phyloP scores from a whole-genome alignment of 129 eudicot genomes.

The Helianthus tuberosus region DNA sequence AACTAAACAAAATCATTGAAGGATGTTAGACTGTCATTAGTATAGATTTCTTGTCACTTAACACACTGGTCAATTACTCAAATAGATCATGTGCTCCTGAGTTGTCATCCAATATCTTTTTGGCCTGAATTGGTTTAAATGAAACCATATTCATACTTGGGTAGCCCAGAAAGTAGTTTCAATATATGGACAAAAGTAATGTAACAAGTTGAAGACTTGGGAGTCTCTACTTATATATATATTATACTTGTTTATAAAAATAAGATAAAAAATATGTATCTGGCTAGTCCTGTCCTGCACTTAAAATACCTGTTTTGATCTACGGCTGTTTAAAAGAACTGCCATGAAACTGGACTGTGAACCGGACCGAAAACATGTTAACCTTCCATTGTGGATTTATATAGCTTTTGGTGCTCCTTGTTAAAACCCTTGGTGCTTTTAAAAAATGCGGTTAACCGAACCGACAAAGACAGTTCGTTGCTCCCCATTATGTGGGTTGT shows the following conservation, averaged over 20 bases:
- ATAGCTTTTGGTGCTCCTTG: neutral
- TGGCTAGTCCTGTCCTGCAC: neutral
- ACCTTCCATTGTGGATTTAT: neutral
- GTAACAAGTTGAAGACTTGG: neutral
- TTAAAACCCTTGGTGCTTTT: too few species aligned
- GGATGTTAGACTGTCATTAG: too few species aligned
- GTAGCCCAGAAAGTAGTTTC: neutral
- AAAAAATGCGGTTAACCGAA: too few species aligned
- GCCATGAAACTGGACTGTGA: neutral
- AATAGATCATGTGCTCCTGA: neutral
- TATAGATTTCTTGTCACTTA: too few species aligned
- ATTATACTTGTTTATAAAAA: neutral
- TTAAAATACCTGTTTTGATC: neutral
- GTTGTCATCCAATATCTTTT: neutral
- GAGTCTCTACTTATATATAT: neutral
- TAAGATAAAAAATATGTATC: neutral
- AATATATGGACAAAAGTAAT: neutral
- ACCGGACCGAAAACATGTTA: neutral
- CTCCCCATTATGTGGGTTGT: neutral
- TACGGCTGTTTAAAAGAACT: neutral
- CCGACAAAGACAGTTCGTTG: too few species aligned
- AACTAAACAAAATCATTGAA: too few species aligned
- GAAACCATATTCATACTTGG: neutral
- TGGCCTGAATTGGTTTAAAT: neutral
- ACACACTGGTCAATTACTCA: too few species aligned